phyloP scores from a whole-genome alignment of 129 eudicot genomes.

The Erigeron canadensis region DNA sequence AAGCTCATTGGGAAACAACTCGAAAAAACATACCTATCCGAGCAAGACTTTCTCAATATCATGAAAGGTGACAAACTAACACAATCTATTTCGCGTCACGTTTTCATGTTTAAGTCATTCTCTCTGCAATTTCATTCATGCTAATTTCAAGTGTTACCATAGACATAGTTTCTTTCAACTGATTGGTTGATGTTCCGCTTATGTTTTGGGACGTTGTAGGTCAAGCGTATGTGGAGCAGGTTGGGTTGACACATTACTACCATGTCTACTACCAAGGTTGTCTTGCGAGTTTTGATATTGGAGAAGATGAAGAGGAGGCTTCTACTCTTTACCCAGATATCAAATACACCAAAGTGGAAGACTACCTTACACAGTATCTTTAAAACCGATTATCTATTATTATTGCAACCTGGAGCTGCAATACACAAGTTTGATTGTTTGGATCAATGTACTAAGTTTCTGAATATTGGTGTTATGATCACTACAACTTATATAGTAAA shows the following conservation, averaged over 20 bases:
- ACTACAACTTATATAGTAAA: no score
- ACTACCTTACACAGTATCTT: slow-evolving; percentile 42
- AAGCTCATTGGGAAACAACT: slow-evolving; percentile 46
- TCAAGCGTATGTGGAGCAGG: slow-evolving; percentile 44
- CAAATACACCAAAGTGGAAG: slow-evolving; percentile 34
- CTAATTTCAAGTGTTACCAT: no score
- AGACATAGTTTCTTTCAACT: not conserved
- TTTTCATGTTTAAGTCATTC: not conserved
- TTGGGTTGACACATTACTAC: slow-evolving; percentile 47
- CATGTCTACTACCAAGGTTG: slow-evolving; percentile 52
- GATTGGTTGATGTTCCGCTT: not conserved
- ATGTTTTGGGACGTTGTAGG: slow-evolving; percentile 21
- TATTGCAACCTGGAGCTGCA: no score
- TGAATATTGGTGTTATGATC: no score
- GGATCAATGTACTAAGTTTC: no score
- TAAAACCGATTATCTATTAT: not conserved
- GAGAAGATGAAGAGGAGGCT: slow-evolving; percentile 40
- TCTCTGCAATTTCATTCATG: not conserved
- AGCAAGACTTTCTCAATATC: slow-evolving; percentile 36
- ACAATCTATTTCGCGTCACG: not conserved
- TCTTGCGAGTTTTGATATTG: slow-evolving; percentile 45
- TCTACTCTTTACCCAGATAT: slow-evolving; percentile 46
- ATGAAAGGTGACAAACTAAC: slow-evolving; percentile 39
- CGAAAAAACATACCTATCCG: slow-evolving; percentile 33
- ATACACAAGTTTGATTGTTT: no score